Percentiles rank a stretch among this genome's conserved stretches.
These are phyloP conservation scores for Xylaria sp. DNA, from an alignment of 2,329 filamentous ascomycete species.

Conservation along the genomic window DNA sequence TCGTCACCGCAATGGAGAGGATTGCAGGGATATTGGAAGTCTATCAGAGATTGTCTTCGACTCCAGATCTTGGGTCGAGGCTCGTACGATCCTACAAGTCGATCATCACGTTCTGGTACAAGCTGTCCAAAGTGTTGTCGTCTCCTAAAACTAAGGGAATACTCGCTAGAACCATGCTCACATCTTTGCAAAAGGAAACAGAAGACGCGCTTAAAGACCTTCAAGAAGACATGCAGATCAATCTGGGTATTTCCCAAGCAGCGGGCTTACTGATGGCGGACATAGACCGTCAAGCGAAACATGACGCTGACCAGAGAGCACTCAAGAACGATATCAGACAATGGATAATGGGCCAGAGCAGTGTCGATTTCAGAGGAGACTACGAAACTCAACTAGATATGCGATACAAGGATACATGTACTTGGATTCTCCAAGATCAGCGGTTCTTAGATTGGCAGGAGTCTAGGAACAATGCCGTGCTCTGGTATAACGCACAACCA, in stretches of 20 bases:
- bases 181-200: conserved; percentile 15
- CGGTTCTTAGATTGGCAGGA: conserved; percentile 17
- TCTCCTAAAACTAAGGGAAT: conserved; percentile 14
- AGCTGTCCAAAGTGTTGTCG: conserved; percentile 16
- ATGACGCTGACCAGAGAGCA: conserved; percentile 6
- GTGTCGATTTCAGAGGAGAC: conserved; percentile 17
- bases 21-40: conserved; percentile 16
- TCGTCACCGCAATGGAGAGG: conserved; percentile 17
- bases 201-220: conserved; percentile 19
- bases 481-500: conserved; percentile 25
- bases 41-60: conserved; percentile 12
- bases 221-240: conserved; percentile 21
- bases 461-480: conserved; percentile 18
- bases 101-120: conserved; percentile 24
- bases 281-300: conserved; percentile 9
- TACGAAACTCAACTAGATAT: conserved; percentile 10
- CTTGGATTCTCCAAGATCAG: conserved; percentile 10
- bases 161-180: conserved; percentile 6
- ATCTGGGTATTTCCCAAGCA: conserved; percentile 19
- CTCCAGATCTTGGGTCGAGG: conserved; percentile 7
- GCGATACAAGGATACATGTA: conserved; percentile 15
- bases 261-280: conserved; percentile 4
- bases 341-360: conserved; percentile 19
- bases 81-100: conserved; percentile 22
- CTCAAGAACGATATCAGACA: conserved; percentile 7